These are phyloP conservation scores for Rutstroemia sp. DNA, from an alignment of 2,329 filamentous ascomycete species.

Conservation along the genomic window DNA sequence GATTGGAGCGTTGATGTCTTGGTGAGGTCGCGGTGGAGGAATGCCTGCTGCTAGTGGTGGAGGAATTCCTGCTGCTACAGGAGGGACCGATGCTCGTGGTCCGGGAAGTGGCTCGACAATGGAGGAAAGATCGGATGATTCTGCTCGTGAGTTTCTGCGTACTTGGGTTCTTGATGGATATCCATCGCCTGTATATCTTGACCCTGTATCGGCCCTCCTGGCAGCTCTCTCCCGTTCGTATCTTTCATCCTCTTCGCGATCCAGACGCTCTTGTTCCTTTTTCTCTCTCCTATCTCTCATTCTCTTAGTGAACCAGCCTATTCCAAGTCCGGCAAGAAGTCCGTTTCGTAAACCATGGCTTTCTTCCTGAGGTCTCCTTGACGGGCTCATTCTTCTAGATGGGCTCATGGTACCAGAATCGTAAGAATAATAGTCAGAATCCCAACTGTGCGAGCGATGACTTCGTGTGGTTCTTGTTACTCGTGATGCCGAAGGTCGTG, in stretches of 20 bases:
- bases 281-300: conserved; percentile 49
- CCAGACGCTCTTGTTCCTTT: conserved; percentile 31
- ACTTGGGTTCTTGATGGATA: conserved; percentile 38
- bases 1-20: conserved; percentile 30
- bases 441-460: conserved; percentile 39
- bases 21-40: conserved; percentile 30
- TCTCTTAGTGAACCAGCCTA: conserved; percentile 62
- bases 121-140: conserved; percentile 27
- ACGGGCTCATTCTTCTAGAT: conserved; percentile 45
- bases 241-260: conserved; percentile 33
- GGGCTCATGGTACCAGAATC: conserved; percentile 50
- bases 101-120: conserved; percentile 28
- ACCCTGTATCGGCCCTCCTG: conserved; percentile 41
- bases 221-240: conserved; percentile 54
- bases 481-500: conserved; percentile 15
- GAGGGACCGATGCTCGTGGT: conserved; percentile 32
- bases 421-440: conserved; percentile 44
- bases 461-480: conserved; percentile 35
- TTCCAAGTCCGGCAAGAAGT: conserved; percentile 52
- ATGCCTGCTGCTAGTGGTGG: conserved; percentile 20
- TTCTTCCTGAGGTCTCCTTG: conserved; percentile 1
- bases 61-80: neutral
- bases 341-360: conserved; percentile 34
- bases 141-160: conserved; percentile 28
- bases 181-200: conserved; percentile 64